Evolutionary conservation across 164 flowering plant species (phyloP).

Genomic region (Cinnamomum chago): DNA sequence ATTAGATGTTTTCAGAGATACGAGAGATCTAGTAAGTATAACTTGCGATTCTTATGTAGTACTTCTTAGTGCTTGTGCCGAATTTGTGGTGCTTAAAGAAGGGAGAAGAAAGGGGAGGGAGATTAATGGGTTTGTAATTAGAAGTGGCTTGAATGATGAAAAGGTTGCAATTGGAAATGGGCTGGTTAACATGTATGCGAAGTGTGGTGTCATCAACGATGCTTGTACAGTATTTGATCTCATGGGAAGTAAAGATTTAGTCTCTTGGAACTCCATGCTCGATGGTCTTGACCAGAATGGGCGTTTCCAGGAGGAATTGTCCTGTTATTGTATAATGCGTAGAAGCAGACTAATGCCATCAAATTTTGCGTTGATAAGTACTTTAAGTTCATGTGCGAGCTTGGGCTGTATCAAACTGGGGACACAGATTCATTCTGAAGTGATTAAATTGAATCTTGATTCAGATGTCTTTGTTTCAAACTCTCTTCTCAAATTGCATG

Average conservation of each 20-base stretch:
- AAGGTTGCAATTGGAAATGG: slow-evolving; percentile 63
- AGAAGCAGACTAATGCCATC: slow-evolving; percentile 47
- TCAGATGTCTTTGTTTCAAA: slow-evolving; percentile 78
- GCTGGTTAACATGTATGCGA: slow-evolving; percentile 79
- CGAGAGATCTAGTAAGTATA: slow-evolving; percentile 40
- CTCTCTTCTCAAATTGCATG: slow-evolving; percentile 72
- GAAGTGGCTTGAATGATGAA: slow-evolving; percentile 39
- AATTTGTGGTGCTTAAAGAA: slow-evolving; percentile 36
- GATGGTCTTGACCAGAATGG: slow-evolving; percentile 80
- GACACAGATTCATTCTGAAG: slow-evolving; percentile 61
- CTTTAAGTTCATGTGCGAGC: slow-evolving; percentile 82
- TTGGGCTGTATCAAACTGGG: slow-evolving; percentile 50
- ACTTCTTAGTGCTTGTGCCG: slow-evolving; percentile 68
- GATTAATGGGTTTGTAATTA: slow-evolving; percentile 60
- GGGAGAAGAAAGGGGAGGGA: slow-evolving; percentile 68
- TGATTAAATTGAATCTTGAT: slow-evolving; percentile 72
- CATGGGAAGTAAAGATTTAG: slow-evolving; percentile 58
- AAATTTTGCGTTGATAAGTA: slow-evolving; percentile 69
- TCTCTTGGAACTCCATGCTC: slow-evolving; percentile 86
- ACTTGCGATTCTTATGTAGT: slow-evolving; percentile 63
- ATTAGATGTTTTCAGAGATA: slow-evolving; percentile 40
- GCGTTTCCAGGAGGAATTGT: slow-evolving; percentile 51
- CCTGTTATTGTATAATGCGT: slow-evolving; percentile 46
- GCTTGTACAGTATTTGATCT: slow-evolving; percentile 49
- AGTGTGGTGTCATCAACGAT: slow-evolving; percentile 52